These are phyloP conservation scores for Yamadazyma scolyti DNA, from an alignment of 805 yeast species.

Conservation along the genomic window DNA sequence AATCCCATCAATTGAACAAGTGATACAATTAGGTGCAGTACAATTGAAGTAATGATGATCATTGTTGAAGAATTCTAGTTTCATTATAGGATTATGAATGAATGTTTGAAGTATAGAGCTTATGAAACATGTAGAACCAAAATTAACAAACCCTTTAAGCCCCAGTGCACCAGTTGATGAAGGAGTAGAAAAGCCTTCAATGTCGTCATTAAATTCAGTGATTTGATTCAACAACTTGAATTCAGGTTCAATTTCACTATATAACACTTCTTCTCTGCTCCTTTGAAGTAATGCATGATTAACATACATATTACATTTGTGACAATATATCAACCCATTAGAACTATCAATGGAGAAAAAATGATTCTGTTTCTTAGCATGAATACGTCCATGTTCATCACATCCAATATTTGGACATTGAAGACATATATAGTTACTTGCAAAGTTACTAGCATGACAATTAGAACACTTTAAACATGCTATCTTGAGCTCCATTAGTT, in stretches of 20 bases:
- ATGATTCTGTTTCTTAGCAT: constrained; percentile 31
- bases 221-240: too few relatives aligned
- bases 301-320: constrained; percentile 71
- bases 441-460: constrained; percentile 41
- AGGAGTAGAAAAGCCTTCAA: constrained; percentile 31
- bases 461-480: constrained; percentile 48
- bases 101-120: constrained; percentile 86
- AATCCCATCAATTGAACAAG: constrained; percentile 82
- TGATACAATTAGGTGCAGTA: constrained; percentile 53
- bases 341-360: constrained; percentile 55
- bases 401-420: constrained; percentile 81
- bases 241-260: neutral
- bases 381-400: constrained; percentile 29
- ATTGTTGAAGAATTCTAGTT: constrained; percentile 65
- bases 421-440: constrained; percentile 57
- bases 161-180: constrained; percentile 65
- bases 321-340: constrained; percentile 71
- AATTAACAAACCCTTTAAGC: constrained; percentile 80
- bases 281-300: constrained; percentile 56
- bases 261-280: constrained; percentile 27
- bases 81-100: constrained; percentile 84
- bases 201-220: too few relatives aligned
- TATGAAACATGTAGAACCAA: constrained; percentile 98
- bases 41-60: constrained; percentile 66
- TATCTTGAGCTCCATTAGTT: constrained; percentile 39